These are phyloP conservation scores for Dichotomopilus funicola DNA, from an alignment of 2,329 filamentous ascomycete species.

Conservation along the genomic window DNA sequence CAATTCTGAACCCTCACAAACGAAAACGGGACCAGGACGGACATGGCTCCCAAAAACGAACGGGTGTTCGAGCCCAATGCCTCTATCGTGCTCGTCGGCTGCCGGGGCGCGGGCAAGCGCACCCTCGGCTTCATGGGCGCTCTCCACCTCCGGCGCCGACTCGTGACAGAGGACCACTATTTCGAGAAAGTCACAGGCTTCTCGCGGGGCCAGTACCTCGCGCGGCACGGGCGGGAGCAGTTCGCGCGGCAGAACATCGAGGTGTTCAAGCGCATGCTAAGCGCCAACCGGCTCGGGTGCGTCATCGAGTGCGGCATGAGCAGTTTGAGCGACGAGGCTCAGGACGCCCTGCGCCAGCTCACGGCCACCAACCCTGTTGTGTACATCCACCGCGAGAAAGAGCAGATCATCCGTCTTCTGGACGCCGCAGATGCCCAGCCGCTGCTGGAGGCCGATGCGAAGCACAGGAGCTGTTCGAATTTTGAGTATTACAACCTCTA, in stretches of 20 bases:
- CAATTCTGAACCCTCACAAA: too few relatives aligned
- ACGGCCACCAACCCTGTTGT: constrained; percentile 61
- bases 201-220: constrained; percentile 53
- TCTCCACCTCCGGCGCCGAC: constrained; percentile 56
- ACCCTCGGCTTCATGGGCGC: constrained; percentile 68
- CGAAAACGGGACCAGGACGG: not conserved
- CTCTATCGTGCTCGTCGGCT: constrained; percentile 64
- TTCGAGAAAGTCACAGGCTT: constrained; percentile 60
- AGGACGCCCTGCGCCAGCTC: constrained; percentile 52
- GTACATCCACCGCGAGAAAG: constrained; percentile 59
- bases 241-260: constrained; percentile 57
- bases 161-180: constrained; percentile 61
- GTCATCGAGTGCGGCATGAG: constrained; percentile 65
- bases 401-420: constrained; percentile 54
- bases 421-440: constrained; percentile 47
- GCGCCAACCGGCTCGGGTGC: constrained; percentile 51
- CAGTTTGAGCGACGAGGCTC: constrained; percentile 55
- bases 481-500: constrained; percentile 67
- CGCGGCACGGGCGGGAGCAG: constrained; percentile 51
- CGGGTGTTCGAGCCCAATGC: constrained; percentile 51
- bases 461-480: constrained; percentile 59
- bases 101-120: constrained; percentile 65
- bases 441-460: constrained; percentile 48
- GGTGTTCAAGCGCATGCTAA: constrained; percentile 55
- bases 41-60: constrained; percentile 31